Evolutionary conservation across 352 stramenopile genomes (phyloP).

Genomic region (Globisporangium paddicum): DNA sequence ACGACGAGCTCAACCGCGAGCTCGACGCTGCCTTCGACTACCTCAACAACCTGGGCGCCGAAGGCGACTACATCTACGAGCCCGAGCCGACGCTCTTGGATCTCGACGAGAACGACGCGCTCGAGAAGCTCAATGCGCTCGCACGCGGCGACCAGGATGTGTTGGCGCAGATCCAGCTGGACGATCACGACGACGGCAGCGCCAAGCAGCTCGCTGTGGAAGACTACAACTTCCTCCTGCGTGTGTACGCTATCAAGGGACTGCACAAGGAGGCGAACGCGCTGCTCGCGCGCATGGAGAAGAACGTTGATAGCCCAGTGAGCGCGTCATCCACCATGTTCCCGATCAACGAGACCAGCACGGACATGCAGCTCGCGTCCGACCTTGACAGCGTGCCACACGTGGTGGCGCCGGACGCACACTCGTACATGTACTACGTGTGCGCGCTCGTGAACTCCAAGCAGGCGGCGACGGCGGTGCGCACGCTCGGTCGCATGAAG

Average conservation of each 20-base stretch:
- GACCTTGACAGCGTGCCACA: conserved; percentile 49
- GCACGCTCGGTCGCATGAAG: conserved; percentile 79
- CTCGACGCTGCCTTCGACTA: conserved; percentile 71
- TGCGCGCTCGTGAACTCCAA: conserved; percentile 41
- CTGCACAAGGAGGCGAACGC: conserved; percentile 56
- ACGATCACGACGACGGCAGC: conserved; percentile 14
- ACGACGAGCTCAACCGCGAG: conserved; percentile 55
- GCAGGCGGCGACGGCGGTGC: conserved; percentile 50
- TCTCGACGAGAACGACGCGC: conserved; percentile 57
- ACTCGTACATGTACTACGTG: conserved; percentile 82
- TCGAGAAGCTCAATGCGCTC: conserved; percentile 66
- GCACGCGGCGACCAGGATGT: conserved; percentile 36
- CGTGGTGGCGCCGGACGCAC: conserved; percentile 36
- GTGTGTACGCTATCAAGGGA: conserved; percentile 68
- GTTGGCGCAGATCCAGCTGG: conserved; percentile 30
- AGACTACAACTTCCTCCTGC: conserved; percentile 75
- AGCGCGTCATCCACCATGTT: conserved; percentile 6
- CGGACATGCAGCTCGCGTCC: conserved; percentile 28
- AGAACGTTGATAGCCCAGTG: conserved; percentile 31
- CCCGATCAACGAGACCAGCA: conserved; percentile 18
- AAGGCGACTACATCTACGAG: conserved; percentile 66
- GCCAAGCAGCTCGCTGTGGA: conserved; percentile 40
- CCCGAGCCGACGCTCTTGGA: conserved; percentile 54
- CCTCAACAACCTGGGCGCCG: conserved; percentile 53
- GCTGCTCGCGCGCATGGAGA: conserved; percentile 69